Evolutionary conservation across 768 basidiomycete species (phyloP).

Genomic region (Leccinum sublutescens): DNA sequence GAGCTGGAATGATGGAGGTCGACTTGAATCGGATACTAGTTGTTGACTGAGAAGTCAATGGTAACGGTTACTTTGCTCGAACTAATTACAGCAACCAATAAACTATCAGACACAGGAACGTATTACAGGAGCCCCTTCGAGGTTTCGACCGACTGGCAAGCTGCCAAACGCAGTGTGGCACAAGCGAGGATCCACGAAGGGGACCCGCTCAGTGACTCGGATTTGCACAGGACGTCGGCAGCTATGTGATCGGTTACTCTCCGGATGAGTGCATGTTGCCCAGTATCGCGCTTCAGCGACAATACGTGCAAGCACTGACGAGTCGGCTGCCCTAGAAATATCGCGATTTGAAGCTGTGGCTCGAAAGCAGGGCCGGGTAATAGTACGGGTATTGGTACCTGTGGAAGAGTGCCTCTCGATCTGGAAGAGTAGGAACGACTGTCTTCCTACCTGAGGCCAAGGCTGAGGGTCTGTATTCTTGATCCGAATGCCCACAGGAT

Average conservation of each 20-base stretch:
- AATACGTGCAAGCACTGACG: not conserved
- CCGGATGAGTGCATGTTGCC: too few relatives aligned
- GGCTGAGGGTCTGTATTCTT: too few relatives aligned
- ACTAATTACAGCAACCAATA: too few relatives aligned
- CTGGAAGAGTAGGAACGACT: too few relatives aligned
- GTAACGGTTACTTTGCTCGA: not conserved
- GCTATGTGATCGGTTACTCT: not conserved
- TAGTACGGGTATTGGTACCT: not conserved
- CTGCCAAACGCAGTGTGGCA: not conserved
- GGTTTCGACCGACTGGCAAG: not conserved
- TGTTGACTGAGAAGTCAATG: not conserved
- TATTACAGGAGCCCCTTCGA: not conserved
- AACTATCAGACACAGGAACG: not conserved
- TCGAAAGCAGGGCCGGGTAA: not conserved
- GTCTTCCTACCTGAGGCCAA: not conserved
- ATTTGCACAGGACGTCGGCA: not conserved
- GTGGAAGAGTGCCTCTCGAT: not conserved
- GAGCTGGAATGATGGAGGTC: too few relatives aligned
- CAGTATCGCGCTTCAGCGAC: not conserved
- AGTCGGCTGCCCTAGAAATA: not conserved
- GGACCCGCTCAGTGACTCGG: not conserved
- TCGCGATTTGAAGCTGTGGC: not conserved
- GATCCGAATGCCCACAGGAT: constrained; percentile 1
- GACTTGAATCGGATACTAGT: too few relatives aligned
- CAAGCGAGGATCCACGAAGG: not conserved